Conservation (phyloP, 495 filamentous ascomycete species). For the Podospora anserina region DNA sequence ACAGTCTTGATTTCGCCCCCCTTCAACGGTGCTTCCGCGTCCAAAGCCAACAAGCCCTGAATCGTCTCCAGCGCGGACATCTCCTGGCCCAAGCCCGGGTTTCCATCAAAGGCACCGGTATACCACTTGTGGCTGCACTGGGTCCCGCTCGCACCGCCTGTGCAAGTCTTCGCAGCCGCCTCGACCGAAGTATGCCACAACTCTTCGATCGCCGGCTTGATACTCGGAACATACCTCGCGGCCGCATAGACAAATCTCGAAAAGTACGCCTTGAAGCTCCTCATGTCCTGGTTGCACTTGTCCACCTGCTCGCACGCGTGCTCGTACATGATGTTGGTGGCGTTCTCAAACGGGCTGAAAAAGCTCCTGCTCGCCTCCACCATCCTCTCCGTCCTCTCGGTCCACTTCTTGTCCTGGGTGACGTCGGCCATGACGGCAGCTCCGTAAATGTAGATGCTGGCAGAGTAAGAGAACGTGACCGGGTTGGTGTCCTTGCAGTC, state of each 20-base stretch:
- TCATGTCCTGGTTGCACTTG: constrained; percentile 68
- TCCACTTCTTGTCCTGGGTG: constrained; percentile 54
- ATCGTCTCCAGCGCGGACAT: constrained; percentile 69
- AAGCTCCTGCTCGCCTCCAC: constrained; percentile 46
- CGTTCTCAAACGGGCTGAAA: constrained; percentile 44
- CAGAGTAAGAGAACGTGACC: constrained; percentile 59
- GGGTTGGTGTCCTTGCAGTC: constrained; percentile 49
- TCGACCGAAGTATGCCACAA: constrained; percentile 56
- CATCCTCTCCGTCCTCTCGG: constrained; percentile 46
- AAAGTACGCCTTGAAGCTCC: constrained; percentile 77
- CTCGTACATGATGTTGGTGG: constrained; percentile 62
- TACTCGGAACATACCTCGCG: constrained; percentile 58
- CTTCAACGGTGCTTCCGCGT: constrained; percentile 38
- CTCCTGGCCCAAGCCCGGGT: constrained; percentile 63
- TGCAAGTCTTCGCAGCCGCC: constrained; percentile 64
- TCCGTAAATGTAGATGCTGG: constrained; percentile 63
- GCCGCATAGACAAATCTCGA: constrained; percentile 69
- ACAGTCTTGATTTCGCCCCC: constrained; percentile 43
- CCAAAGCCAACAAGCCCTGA: constrained; percentile 50
- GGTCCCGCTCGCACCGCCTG: constrained; percentile 53
- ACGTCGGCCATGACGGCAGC: constrained; percentile 63
- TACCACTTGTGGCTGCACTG: constrained; percentile 73
- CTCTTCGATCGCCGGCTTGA: constrained; percentile 47
- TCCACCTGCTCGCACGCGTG: constrained; percentile 64
- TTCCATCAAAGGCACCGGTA: constrained; percentile 56